Conservation (phyloP, 805 yeast genomes). For the Phaffomyces opuntiae region DNA sequence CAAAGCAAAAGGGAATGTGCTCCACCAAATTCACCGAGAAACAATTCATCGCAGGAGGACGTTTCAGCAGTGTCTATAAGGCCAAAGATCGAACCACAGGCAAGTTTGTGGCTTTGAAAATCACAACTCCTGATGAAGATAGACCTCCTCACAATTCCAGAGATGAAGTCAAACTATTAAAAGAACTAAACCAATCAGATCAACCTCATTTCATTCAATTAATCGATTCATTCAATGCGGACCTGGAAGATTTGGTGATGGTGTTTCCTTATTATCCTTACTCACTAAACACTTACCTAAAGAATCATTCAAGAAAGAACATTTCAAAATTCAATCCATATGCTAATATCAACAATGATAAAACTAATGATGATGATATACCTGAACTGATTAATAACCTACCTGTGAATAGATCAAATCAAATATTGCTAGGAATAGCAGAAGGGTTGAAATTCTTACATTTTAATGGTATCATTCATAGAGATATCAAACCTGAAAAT, state of each 20-base stretch:
- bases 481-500: slow-evolving; percentile 87
- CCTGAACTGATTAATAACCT: slow-evolving; percentile 12
- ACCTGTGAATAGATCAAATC: slow-evolving; percentile 9
- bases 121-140: slow-evolving; percentile 42
- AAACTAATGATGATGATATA: background rate
- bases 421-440: slow-evolving; percentile 31
- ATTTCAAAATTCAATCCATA: slow-evolving; percentile 28
- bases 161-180: slow-evolving; percentile 34
- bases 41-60: slow-evolving; percentile 33
- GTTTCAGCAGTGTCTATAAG: slow-evolving; percentile 35
- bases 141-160: slow-evolving; percentile 47
- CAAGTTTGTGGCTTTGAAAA: slow-evolving; percentile 36
- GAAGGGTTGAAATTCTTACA: slow-evolving; percentile 60
- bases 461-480: slow-evolving; percentile 69
- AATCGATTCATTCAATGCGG: slow-evolving; percentile 19
- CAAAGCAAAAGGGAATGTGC: background rate
- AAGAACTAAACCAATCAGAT: slow-evolving; percentile 19
- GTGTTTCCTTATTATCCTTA: slow-evolving; percentile 34
- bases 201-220: slow-evolving; percentile 15
- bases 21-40: slow-evolving; percentile 10
- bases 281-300: slow-evolving; percentile 30
- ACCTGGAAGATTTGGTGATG: slow-evolving; percentile 31
- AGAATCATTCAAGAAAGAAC: slow-evolving; percentile 23
- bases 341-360: slow-evolving; percentile 6
- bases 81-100: slow-evolving; percentile 13